Conservation (phyloP, 2,329 filamentous ascomycete genomes). For the Apiospora sp. region DNA sequence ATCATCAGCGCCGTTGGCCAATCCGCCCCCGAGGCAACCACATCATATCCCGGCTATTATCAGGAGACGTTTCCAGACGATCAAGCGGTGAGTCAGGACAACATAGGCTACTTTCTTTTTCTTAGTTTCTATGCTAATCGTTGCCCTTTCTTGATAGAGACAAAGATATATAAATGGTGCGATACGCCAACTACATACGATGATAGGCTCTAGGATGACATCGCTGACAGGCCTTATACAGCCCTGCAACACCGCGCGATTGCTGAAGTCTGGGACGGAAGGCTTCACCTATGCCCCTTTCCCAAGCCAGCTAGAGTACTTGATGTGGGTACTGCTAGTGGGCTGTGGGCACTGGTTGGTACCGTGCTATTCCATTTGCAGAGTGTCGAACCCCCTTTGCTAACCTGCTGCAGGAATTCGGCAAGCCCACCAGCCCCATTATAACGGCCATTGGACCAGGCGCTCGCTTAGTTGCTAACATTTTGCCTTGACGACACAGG, state of each 20-base stretch:
- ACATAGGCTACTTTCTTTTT: neutral
- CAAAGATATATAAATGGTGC: conserved; percentile 17
- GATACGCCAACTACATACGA: neutral
- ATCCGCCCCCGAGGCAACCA: neutral
- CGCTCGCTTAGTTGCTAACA: neutral
- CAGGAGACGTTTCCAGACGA: neutral
- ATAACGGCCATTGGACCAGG: too few species aligned
- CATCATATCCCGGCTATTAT: neutral
- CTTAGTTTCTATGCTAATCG: neutral
- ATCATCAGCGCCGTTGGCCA: conserved; percentile 15
- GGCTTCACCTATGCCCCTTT: conserved; percentile 23
- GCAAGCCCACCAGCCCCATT: neutral
- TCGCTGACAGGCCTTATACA: neutral
- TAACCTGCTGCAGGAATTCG: conserved; percentile 7
- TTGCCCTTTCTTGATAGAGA: neutral
- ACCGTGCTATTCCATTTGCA: neutral
- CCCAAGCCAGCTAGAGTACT: conserved; percentile 25
- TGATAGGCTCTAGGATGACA: neutral
- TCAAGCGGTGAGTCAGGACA: neutral
- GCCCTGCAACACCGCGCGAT: conserved; percentile 15
- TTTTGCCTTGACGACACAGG: neutral
- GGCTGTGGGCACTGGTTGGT: conserved; percentile 26
- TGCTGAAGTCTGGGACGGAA: conserved; percentile 25
- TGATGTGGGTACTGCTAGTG: conserved; percentile 26
- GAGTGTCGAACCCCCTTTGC: conserved; percentile 10